Evolutionary conservation across 495 filamentous ascomycete species (phyloP).

Genomic region (Arthonia radiata): DNA sequence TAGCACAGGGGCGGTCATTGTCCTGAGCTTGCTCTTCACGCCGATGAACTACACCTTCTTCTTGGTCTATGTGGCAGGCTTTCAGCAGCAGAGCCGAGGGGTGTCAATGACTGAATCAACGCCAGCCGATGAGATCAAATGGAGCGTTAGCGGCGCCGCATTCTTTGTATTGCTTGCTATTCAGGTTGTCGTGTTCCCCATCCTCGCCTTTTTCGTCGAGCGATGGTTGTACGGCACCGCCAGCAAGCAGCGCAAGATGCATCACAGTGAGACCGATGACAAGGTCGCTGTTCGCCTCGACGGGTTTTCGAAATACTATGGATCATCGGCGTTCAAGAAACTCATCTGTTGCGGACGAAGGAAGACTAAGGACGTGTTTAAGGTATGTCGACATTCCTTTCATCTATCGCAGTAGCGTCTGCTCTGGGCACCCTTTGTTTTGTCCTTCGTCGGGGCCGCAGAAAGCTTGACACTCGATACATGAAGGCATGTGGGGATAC

Average conservation of each 20-base stretch:
- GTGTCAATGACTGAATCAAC: too few species aligned
- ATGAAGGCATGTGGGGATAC: too few species aligned
- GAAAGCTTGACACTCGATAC: too few species aligned
- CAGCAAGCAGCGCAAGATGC: slow-evolving; percentile 30
- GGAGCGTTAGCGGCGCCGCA: slow-evolving; percentile 35
- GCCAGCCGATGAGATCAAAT: slow-evolving; percentile 32
- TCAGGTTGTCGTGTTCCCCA: slow-evolving; percentile 47
- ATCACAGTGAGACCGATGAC: slow-evolving; percentile 3
- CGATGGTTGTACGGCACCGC: slow-evolving; percentile 49
- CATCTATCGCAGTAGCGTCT: too few species aligned
- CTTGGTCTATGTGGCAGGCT: slow-evolving; percentile 33
- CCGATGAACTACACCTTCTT: slow-evolving; percentile 59
- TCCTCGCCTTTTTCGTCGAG: slow-evolving; percentile 48
- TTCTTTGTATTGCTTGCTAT: slow-evolving; percentile 44
- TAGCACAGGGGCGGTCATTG: slow-evolving; percentile 33
- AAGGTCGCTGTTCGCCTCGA: slow-evolving; percentile 13
- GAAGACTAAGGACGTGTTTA: too few species aligned
- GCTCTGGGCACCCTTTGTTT: too few species aligned
- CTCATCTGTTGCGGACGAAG: too few species aligned
- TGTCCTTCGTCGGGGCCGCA: too few species aligned
- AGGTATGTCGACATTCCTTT: too few species aligned
- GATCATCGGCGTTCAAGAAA: too few species aligned
- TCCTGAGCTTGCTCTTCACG: slow-evolving; percentile 44
- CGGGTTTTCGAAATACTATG: slow-evolving; percentile 49
- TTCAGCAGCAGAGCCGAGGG: slow-evolving; percentile 7